These are phyloP conservation scores for Pythium catenulatum DNA, from an alignment of 352 stramenopile genomes.

Conservation along the genomic window DNA sequence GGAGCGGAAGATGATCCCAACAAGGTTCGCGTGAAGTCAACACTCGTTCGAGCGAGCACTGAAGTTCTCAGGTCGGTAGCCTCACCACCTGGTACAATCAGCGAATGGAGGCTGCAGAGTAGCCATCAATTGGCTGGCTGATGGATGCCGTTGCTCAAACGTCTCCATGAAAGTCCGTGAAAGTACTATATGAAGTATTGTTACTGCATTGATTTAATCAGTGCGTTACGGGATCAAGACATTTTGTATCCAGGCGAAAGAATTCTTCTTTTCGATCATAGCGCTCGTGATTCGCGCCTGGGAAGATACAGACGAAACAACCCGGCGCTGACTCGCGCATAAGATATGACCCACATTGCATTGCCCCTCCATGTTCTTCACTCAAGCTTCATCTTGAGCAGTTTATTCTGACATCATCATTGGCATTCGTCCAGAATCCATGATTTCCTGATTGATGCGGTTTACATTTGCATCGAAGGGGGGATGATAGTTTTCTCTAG, in stretches of 20 bases:
- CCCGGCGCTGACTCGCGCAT: background rate
- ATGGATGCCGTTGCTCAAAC: background rate
- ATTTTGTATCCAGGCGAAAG: background rate
- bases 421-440: too few relatives aligned
- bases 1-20: too few relatives aligned
- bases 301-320: background rate
- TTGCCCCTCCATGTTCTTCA: too few relatives aligned
- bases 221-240: background rate
- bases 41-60: background rate
- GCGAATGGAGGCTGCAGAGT: background rate
- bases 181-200: slow-evolving; percentile 4
- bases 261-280: background rate
- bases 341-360: too few relatives aligned
- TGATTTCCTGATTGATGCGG: too few relatives aligned
- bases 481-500: too few relatives aligned
- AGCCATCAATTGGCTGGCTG: background rate
- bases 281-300: background rate
- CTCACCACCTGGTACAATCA: slow-evolving; percentile 1
- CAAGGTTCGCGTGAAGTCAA: background rate
- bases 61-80: background rate
- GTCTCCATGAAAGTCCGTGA: background rate
- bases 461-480: too few relatives aligned
- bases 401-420: too few relatives aligned
- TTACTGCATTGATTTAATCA: slow-evolving; percentile 9
- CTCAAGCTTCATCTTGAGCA: too few relatives aligned